A percentile compares a stretch with the other conserved stretches of the same genome.
Conservation (phyloP, 2,329 filamentous ascomycete genomes). For the Aspergillus sp. region DNA sequence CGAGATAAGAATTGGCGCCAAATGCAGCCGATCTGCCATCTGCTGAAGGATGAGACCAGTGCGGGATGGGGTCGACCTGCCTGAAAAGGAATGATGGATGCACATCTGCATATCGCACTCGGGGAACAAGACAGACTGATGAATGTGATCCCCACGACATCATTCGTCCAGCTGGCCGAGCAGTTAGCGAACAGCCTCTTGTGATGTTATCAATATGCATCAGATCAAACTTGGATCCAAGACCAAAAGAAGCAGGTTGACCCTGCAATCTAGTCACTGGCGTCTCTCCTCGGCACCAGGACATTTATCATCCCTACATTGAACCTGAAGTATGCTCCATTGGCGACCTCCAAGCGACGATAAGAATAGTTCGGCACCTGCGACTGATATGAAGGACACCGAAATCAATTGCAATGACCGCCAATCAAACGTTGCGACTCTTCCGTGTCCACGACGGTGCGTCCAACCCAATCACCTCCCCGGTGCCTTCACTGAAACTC, state of each 20-base stretch:
- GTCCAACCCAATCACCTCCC: background rate
- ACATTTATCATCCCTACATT: background rate
- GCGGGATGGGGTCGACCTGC: conserved; percentile 24
- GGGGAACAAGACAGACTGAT: background rate
- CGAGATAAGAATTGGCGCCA: background rate
- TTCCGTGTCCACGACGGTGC: conserved; percentile 15
- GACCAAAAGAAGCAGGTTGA: background rate
- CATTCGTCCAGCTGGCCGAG: background rate
- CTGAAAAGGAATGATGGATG: conserved; percentile 8
- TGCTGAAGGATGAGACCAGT: background rate
- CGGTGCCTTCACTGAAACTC: background rate
- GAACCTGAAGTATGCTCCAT: background rate
- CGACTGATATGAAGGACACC: background rate
- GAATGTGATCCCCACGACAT: background rate
- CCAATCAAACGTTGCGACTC: conserved; percentile 8
- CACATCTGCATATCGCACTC: background rate
- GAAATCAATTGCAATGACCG: background rate
- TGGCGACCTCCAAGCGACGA: background rate
- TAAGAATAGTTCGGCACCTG: background rate
- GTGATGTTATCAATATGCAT: background rate
- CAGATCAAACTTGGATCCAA: background rate
- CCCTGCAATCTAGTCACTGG: background rate
- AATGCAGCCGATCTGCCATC: background rate
- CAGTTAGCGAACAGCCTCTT: background rate
- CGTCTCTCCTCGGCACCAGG: background rate